phyloP scores from a whole-genome alignment of 768 basidiomycete species.

The Mycena pura region DNA sequence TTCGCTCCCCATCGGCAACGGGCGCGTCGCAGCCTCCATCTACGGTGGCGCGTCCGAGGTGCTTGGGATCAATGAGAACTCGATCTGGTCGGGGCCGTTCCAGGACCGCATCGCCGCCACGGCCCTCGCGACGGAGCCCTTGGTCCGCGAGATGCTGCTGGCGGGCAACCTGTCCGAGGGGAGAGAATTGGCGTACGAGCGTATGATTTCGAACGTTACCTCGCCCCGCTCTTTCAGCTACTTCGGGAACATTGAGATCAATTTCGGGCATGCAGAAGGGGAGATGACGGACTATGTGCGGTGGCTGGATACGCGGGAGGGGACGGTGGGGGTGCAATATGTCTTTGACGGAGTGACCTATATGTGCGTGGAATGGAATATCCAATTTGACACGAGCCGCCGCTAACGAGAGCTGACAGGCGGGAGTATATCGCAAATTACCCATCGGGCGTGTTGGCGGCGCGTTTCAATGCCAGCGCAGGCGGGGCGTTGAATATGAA shows the following conservation, averaged over 20 bases:
- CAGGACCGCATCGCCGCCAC: conserved; percentile 8
- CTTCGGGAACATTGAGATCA: conserved; percentile 8
- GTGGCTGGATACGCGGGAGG: conserved; percentile 12
- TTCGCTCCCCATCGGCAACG: conserved; percentile 5
- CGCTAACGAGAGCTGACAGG: not conserved
- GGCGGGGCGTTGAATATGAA: conserved; percentile 8
- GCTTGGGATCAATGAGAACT: conserved; percentile 14
- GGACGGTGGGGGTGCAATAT: conserved; percentile 6
- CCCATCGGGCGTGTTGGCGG: conserved; percentile 7
- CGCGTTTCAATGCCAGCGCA: conserved; percentile 9
- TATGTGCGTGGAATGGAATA: conserved; percentile 6
- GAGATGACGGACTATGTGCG: conserved; percentile 5
- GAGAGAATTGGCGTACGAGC: conserved; percentile 9
- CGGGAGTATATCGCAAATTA: conserved; percentile 12
- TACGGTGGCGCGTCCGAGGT: conserved; percentile 14
- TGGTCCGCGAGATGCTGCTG: conserved; percentile 10
- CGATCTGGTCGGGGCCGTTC: conserved; percentile 7
- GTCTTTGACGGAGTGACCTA: conserved; percentile 3
- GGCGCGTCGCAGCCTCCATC: conserved; percentile 11
- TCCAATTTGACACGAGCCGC: not conserved
- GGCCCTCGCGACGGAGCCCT: conserved; percentile 3
- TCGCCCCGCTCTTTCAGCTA: conserved; percentile 9
- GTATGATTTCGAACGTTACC: conserved; percentile 8
- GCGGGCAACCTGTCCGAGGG: conserved; percentile 9
- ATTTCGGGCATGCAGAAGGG: conserved; percentile 8